Percentiles rank a stretch among this genome's conserved stretches.
Conservation (phyloP, 306 rosid genomes). For the Trifolium fragiferum region DNA sequence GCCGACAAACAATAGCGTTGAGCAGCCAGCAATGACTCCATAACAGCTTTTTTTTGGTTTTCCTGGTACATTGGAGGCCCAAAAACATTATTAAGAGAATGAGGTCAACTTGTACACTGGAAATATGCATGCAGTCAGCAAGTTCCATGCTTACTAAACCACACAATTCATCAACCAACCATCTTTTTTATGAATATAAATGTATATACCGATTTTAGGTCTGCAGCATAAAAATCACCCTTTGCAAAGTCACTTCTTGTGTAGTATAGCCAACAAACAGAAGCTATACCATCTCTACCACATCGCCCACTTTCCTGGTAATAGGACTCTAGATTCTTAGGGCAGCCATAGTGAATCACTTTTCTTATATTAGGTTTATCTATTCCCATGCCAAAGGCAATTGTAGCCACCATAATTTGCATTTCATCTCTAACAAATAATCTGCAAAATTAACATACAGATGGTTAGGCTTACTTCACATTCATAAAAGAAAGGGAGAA, state of each 20-base stretch:
- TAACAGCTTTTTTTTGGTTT: slow-evolving; percentile 76
- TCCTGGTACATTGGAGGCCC: slow-evolving; percentile 55
- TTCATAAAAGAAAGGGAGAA: slow-evolving; percentile 22
- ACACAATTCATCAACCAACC: slow-evolving; percentile 20
- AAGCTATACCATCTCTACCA: slow-evolving; percentile 92
- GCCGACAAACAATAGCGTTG: slow-evolving; percentile 73
- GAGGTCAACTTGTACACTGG: slow-evolving; percentile 14
- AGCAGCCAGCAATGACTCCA: slow-evolving; percentile 78
- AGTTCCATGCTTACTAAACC: slow-evolving; percentile 38
- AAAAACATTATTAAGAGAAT: slow-evolving; percentile 33
- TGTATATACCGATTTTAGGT: slow-evolving; percentile 60
- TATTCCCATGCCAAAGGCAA: slow-evolving; percentile 98
- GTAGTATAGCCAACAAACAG: slow-evolving; percentile 94
- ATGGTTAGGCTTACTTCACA: slow-evolving; percentile 33
- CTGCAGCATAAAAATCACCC: slow-evolving; percentile 71
- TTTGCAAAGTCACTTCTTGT: slow-evolving; percentile 78
- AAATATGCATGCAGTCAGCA: slow-evolving; percentile 38
- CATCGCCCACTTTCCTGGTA: slow-evolving; percentile 97
- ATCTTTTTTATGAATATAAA: slow-evolving; percentile 16
- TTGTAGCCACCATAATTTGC: slow-evolving; percentile 88
- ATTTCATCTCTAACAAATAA: slow-evolving; percentile 81
- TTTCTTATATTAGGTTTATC: slow-evolving; percentile 91
- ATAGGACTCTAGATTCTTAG: slow-evolving; percentile 85
- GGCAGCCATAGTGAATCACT: slow-evolving; percentile 96
- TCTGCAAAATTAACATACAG: slow-evolving; percentile 52